These are phyloP conservation scores for Nakazawaea peltata DNA, from an alignment of 805 yeast genomes.

Conservation along the genomic window DNA sequence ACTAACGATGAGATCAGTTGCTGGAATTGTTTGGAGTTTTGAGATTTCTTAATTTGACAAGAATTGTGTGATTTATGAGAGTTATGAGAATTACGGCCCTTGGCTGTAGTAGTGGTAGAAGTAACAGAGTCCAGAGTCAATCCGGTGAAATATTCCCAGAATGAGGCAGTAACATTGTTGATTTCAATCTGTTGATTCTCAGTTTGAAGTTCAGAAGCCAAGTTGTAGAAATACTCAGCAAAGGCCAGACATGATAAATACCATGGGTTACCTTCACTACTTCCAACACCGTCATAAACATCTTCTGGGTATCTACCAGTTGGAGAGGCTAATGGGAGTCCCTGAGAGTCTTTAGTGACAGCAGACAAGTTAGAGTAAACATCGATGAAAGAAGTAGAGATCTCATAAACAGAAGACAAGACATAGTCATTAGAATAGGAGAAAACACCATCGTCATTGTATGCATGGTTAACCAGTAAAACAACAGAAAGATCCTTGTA, in stretches of 20 bases:
- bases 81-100: neutral
- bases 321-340: slow-evolving; percentile 7
- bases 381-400: slow-evolving; percentile 3
- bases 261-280: slow-evolving; percentile 41
- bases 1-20: neutral
- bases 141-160: slow-evolving; percentile 7
- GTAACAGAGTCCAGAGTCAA: neutral
- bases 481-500: slow-evolving; percentile 4
- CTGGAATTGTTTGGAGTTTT: slow-evolving; percentile 12
- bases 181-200: slow-evolving; percentile 7
- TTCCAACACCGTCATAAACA: slow-evolving; percentile 32
- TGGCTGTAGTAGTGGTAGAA: neutral
- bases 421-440: slow-evolving; percentile 5
- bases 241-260: slow-evolving; percentile 36
- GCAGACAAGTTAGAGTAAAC: slow-evolving; percentile 3
- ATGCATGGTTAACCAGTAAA: slow-evolving; percentile 5
- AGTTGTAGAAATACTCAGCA: slow-evolving; percentile 19
- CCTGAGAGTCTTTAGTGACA: slow-evolving; percentile 4
- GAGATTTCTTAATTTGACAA: slow-evolving; percentile 4
- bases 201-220: slow-evolving; percentile 16
- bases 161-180: slow-evolving; percentile 2
- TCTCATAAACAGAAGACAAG: slow-evolving; percentile 2
- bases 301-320: slow-evolving; percentile 39
- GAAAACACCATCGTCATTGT: slow-evolving; percentile 1
- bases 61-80: neutral